Conservation (phyloP, 1,139 yeast species). For the Lodderomyces margitis region DNA sequence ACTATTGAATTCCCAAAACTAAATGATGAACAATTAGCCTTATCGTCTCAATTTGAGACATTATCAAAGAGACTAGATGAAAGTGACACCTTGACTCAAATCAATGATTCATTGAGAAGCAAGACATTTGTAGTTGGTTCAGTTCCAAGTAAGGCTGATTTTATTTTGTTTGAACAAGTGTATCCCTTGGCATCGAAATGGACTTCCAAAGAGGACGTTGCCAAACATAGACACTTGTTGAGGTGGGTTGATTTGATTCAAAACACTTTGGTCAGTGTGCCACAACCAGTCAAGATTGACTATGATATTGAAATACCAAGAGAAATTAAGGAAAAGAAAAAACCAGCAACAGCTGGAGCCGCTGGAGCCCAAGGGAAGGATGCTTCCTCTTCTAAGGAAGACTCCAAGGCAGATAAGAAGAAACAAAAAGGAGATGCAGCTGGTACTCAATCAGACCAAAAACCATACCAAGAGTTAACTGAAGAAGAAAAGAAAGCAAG, state of each 20-base stretch:
- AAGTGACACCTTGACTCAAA: slow-evolving; percentile 53
- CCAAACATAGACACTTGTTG: slow-evolving; percentile 70
- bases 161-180: slow-evolving; percentile 62
- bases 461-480: slow-evolving; percentile 22
- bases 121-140: slow-evolving; percentile 70
- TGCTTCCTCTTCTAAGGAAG: slow-evolving; percentile 25
- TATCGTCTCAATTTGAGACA: slow-evolving; percentile 77
- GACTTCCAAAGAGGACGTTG: slow-evolving; percentile 52
- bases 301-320: slow-evolving; percentile 61
- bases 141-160: slow-evolving; percentile 65
- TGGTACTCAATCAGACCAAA: slow-evolving; percentile 14
- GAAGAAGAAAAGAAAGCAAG: slow-evolving; percentile 66
- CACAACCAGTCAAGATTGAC: slow-evolving; percentile 55
- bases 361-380: slow-evolving; percentile 17
- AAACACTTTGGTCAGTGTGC: slow-evolving; percentile 55
- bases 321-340: slow-evolving; percentile 50
- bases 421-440: slow-evolving; percentile 46
- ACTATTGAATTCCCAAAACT: slow-evolving; percentile 36
- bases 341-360: slow-evolving; percentile 29
- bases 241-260: slow-evolving; percentile 93
- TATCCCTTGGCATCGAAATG: slow-evolving; percentile 59
- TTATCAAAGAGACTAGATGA: slow-evolving; percentile 57
- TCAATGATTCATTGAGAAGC: slow-evolving; percentile 69
- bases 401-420: slow-evolving; percentile 50
- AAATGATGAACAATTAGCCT: slow-evolving; percentile 59